Conservation (phyloP, 2,329 filamentous ascomycete species). For the Paracorniculantispora psalliotae region DNA sequence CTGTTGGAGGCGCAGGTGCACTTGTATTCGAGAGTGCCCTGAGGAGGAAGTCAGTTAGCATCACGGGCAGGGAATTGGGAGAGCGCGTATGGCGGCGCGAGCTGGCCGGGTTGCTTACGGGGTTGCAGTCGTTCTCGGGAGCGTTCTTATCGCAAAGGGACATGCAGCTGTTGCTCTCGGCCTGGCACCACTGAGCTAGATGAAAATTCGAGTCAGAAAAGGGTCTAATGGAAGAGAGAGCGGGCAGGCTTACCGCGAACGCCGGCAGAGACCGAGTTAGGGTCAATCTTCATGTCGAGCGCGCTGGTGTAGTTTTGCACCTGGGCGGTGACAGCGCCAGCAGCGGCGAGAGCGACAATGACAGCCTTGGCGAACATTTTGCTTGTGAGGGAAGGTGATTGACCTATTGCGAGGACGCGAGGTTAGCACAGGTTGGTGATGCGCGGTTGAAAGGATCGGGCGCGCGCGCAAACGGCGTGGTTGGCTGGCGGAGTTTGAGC, state of each 20-base stretch:
- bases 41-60: constrained; percentile 10
- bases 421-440: not conserved
- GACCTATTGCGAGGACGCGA: not conserved
- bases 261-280: constrained; percentile 27
- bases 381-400: constrained; percentile 16
- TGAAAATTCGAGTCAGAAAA: constrained; percentile 10
- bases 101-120: constrained; percentile 35
- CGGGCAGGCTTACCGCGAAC: constrained; percentile 34
- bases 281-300: constrained; percentile 38
- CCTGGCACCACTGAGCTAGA: constrained; percentile 47
- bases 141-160: constrained; percentile 40
- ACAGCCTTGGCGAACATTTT: constrained; percentile 39
- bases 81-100: not conserved
- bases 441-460: not conserved
- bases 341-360: constrained; percentile 40
- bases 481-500: not conserved
- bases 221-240: constrained; percentile 18
- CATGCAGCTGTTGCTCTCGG: constrained; percentile 45
- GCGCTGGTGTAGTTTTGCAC: constrained; percentile 40
- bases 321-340: constrained; percentile 37
- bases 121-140: constrained; percentile 39
- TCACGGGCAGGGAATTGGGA: not conserved
- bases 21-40: constrained; percentile 41
- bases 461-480: not conserved
- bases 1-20: constrained; percentile 47